Conservation (phyloP, 495 filamentous ascomycete species). For the Achaetomiella virescens region DNA sequence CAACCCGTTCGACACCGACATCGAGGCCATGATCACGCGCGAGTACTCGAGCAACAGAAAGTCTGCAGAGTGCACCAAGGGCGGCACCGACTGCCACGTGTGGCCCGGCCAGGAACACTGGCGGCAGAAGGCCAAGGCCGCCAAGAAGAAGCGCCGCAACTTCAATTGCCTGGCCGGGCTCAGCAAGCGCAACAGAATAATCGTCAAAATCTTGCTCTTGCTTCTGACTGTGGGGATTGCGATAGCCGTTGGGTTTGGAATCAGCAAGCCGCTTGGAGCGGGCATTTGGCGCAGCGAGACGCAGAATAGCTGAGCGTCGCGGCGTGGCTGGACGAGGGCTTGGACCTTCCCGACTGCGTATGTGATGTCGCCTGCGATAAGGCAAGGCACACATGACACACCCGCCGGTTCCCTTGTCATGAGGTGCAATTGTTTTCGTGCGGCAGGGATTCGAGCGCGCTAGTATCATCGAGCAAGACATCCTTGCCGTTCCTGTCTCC, state of each 20-base stretch:
- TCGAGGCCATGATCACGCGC: slow-evolving; percentile 40
- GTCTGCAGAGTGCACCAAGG: slow-evolving; percentile 27
- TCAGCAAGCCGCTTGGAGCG: slow-evolving; percentile 46
- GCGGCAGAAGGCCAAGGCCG: slow-evolving; percentile 42
- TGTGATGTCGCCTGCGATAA: not conserved
- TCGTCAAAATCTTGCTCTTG: slow-evolving; percentile 38
- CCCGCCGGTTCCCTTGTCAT: not conserved
- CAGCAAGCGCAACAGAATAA: slow-evolving; percentile 43
- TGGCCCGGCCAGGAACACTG: slow-evolving; percentile 49
- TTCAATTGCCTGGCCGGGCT: slow-evolving; percentile 40
- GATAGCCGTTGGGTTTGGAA: slow-evolving; percentile 42
- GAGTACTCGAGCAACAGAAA: slow-evolving; percentile 24
- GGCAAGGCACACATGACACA: not conserved
- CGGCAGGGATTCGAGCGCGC: too few relatives aligned
- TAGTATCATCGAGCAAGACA: too few relatives aligned
- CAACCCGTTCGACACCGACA: slow-evolving; percentile 45
- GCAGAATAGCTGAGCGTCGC: slow-evolving; percentile 20
- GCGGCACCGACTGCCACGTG: slow-evolving; percentile 37
- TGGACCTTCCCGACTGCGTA: not conserved
- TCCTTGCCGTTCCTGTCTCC: too few relatives aligned
- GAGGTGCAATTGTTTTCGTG: too few relatives aligned
- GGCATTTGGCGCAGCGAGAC: slow-evolving; percentile 38
- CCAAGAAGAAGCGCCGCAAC: slow-evolving; percentile 38
- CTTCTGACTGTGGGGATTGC: slow-evolving; percentile 42
- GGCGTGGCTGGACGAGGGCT: not conserved